These are phyloP conservation scores for Fusarium kyushuense DNA, from an alignment of 2,329 filamentous ascomycete species.

Conservation along the genomic window DNA sequence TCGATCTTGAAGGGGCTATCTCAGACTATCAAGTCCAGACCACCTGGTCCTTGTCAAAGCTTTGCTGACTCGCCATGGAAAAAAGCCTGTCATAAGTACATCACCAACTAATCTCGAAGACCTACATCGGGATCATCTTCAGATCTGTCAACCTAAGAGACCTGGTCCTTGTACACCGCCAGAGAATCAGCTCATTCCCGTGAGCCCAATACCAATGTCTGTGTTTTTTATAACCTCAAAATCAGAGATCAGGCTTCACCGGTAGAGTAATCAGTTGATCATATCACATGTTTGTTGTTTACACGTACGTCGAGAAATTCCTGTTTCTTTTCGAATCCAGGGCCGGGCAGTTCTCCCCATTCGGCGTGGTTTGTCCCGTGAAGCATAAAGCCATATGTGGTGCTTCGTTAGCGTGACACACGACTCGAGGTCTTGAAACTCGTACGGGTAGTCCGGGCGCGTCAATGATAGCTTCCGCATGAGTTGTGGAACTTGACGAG, in stretches of 20 bases:
- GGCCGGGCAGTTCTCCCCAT: not conserved
- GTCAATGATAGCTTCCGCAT: conserved; percentile 14
- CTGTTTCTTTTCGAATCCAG: conserved; percentile 2
- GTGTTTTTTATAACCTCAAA: not conserved
- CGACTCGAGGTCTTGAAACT: conserved; percentile 27
- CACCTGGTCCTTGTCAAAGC: not conserved
- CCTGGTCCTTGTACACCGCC: conserved; percentile 20
- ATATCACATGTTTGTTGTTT: not conserved
- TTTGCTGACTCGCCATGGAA: conserved; percentile 13
- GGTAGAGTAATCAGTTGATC: conserved; percentile 8
- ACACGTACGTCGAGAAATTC: conserved; percentile 18
- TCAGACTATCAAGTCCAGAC: not conserved
- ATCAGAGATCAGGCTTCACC: conserved; percentile 18
- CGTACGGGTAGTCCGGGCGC: conserved; percentile 14
- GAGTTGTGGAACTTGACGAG: conserved; percentile 5
- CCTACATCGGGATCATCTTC: conserved; percentile 5
- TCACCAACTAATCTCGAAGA: conserved; percentile 3
- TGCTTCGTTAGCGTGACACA: conserved; percentile 24
- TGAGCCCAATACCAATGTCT: not conserved
- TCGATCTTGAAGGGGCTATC: not conserved
- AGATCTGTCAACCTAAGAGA: not conserved
- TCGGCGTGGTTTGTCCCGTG: not conserved
- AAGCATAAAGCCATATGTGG: conserved; percentile 2
- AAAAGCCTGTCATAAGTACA: not conserved
- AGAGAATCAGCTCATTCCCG: not conserved